Base-by-base conservation (phyloP, 108 stramenopile species). In the Poteriospumella lacustris region DNA sequence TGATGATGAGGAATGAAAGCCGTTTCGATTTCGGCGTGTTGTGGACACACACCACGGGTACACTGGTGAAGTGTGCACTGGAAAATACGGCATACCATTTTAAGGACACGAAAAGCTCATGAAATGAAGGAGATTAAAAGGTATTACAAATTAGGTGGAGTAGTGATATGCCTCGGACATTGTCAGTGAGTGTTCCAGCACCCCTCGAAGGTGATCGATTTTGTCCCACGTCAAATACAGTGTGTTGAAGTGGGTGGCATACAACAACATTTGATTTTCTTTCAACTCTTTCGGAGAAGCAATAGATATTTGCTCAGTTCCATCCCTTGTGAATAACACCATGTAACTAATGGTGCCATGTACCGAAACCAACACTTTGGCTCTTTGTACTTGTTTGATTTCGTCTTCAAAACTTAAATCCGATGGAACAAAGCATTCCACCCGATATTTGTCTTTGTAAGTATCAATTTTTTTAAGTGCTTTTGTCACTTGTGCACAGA, bases 221-320 rank as follows among this genome's bases (percentile, higher is more conserved):
- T 34, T 26, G 31, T 64, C 60, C 60, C 60, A 64, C 36, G 29
- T 33, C 12, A 64, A 34, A 33, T 64, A 64, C 33, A 64, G 60
- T 5, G 60, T 34, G 36, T 64, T 26, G 31, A 64, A 3, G 36
- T 64, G 60, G 36, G 60, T 64, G 15, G 24, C 12, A 9, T 33
- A 64, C 15, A 64, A 33, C 36, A 64, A 24, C 15, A 64, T 64
- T 24, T 64, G 60, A 24, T 64, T 64, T 64, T 64, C 60, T 64
- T 64, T 64, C 9, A 64, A 24, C 31, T 64, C 60, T 24, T 64
- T 64, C 28, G 60, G 60, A 64, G 28, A 34, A 5, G 60, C 60
- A 3, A 64, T 5, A 31, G 31, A 19, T 5, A 64, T 64, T 33
- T 64, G 60, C 31, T 12, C 29, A 5, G 60, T 64, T 33, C 60